Conservation (phyloP, 805 yeast species). For the Isabelozyma heimii region DNA sequence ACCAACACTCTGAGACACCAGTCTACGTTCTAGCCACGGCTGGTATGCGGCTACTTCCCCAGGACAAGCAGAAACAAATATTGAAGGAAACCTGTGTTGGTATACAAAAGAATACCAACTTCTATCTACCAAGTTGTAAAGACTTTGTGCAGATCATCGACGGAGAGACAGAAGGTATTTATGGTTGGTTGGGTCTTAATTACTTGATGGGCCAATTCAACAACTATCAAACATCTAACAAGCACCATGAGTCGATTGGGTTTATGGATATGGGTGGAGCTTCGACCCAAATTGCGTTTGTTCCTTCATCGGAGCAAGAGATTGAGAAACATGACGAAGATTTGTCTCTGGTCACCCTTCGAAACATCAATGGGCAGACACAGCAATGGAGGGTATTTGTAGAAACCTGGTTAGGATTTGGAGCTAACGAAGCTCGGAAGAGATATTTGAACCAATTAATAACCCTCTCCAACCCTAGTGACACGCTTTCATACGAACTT, state of each 20-base stretch:
- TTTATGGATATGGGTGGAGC: conserved; percentile 99
- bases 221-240: conserved; percentile 36
- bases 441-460: conserved; percentile 64
- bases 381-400: conserved; percentile 87
- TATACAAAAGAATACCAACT: conserved; percentile 53
- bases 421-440: conserved; percentile 89
- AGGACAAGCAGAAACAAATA: conserved; percentile 49
- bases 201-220: conserved; percentile 71
- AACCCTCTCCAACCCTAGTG: conserved; percentile 17
- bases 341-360: conserved; percentile 60
- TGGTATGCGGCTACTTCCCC: conserved; percentile 82
- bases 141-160: conserved; percentile 82
- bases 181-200: conserved; percentile 93
- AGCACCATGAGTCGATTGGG: conserved; percentile 65
- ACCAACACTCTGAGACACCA: conserved; percentile 67
- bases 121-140: conserved; percentile 56
- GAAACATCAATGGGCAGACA: conserved; percentile 65
- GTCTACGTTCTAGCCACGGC: conserved; percentile 93
- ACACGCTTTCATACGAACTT: conserved; percentile 18
- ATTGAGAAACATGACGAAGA: conserved; percentile 68
- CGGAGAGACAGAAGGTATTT: conserved; percentile 92
- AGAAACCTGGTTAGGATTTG: conserved; percentile 96
- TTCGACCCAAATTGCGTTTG: conserved; percentile 92
- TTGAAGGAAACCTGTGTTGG: conserved; percentile 59
- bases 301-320: conserved; percentile 66